These are phyloP conservation scores for Phaeophleospora eucalypticola DNA, from an alignment of 2,329 filamentous ascomycete genomes.

Conservation along the genomic window DNA sequence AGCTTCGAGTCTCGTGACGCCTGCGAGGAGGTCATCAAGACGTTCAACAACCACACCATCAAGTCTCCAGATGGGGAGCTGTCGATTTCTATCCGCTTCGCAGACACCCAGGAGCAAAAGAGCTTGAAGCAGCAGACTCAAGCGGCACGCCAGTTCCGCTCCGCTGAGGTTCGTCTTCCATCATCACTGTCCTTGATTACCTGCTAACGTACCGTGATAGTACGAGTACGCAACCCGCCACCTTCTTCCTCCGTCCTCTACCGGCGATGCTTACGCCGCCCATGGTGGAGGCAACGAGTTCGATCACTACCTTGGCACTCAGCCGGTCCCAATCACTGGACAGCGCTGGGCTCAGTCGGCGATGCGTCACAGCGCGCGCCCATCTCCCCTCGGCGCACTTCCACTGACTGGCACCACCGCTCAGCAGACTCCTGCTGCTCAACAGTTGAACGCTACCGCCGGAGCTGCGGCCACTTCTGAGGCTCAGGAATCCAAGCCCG, in stretches of 20 bases:
- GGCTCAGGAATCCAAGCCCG: conserved; percentile 5
- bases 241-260: too few species aligned
- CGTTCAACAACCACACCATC: conserved; percentile 69
- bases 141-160: conserved; percentile 90
- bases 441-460: conserved; percentile 21
- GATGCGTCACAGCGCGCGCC: conserved; percentile 19
- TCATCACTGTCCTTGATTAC: too few species aligned
- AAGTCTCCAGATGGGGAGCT: conserved; percentile 66
- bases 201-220: too few species aligned
- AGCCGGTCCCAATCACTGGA: conserved; percentile 31
- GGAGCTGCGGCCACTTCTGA: too few species aligned
- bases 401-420: conserved; percentile 22
- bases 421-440: conserved; percentile 21
- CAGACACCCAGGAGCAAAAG: conserved; percentile 95
- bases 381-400: conserved; percentile 24
- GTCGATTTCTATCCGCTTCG: conserved; percentile 69
- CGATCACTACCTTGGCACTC: conserved; percentile 34
- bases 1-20: conserved; percentile 88
- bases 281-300: conserved; percentile 35
- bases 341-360: conserved; percentile 35
- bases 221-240: conserved; percentile 57
- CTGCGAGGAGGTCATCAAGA: conserved; percentile 82
- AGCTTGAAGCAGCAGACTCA: conserved; percentile 93
- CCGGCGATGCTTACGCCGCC: too few species aligned
- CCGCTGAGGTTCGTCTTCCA: conserved; percentile 82